Evolutionary conservation across 2,329 filamentous ascomycete species (phyloP), one percentile per base, ranked within the genome.

Genomic region (Rachicladosporium sp.): DNA sequence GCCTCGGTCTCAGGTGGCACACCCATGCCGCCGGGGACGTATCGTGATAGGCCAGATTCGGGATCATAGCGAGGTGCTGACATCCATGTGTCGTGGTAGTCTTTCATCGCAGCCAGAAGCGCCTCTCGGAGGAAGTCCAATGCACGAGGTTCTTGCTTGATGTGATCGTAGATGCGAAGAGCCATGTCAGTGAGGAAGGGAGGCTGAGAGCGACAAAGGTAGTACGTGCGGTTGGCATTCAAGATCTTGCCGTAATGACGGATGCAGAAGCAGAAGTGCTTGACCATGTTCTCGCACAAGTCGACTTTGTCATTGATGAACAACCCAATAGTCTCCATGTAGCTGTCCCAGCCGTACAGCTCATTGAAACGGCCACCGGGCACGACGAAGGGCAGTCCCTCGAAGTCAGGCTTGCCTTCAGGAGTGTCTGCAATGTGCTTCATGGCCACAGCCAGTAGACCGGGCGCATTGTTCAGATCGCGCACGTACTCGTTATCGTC

Each of bases 101-200:
- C 88, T 64, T 96, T 98, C 68, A 96, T 95, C 8, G 89, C 91
- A 5, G 91, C 88, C 31, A 94, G 71, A 23, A 87, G 83, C 5
- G 87, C 77, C 10, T 74, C 74, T 27, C 77, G 75, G 46, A 98
- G 69, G 60, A 96, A 95, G 0, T 94, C 85, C 37, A 78, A 63
- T 1, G 87, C 77, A 35, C 78, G 83, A 0, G 80, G 76, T 58
- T 93, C 82, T 50, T 87, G 79, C 66, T 87, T 86, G 61, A 95
- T 96, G 56, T 82, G 82, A 53, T 95, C 87, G 58, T 91, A 96
- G 32, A 94, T 86, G 40, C 87, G 81, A 36, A 96, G 70, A 9
- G 89, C 83, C 87, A 98, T 95, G 61, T 98, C 91, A 1, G 91
- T 98, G 41, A 98, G 68, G 65, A 98, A 96, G 0, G 91, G 91